These are phyloP conservation scores for Thecaphora thlaspeos DNA, from an alignment of 1,284 basidiomycete genomes.

Conservation along the genomic window DNA sequence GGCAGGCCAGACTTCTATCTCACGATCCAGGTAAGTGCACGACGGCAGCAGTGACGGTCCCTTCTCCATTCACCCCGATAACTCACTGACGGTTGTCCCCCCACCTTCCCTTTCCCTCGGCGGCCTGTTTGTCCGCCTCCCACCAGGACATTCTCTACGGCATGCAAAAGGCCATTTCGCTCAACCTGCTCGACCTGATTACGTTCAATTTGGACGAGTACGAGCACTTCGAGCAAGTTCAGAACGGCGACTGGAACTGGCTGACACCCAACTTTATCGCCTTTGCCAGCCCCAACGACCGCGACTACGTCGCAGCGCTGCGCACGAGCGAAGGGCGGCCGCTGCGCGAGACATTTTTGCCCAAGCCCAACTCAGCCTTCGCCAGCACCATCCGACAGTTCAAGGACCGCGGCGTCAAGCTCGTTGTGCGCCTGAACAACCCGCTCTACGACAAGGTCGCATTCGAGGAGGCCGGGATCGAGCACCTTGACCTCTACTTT, in stretches of 20 bases:
- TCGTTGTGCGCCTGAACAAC: slow-evolving; percentile 94
- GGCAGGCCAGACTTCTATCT: slow-evolving; percentile 90
- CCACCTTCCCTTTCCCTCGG: too few relatives aligned
- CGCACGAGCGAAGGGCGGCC: slow-evolving; percentile 54
- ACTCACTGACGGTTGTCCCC: too few relatives aligned
- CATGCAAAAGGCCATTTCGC: slow-evolving; percentile 86
- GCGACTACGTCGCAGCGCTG: slow-evolving; percentile 49
- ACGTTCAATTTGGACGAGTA: slow-evolving; percentile 81
- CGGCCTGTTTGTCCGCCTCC: background rate
- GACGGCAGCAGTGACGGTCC: too few relatives aligned
- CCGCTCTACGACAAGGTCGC: slow-evolving; percentile 83
- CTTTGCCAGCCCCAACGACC: slow-evolving; percentile 77
- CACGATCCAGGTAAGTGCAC: slow-evolving; percentile 67
- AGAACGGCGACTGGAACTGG: slow-evolving; percentile 90
- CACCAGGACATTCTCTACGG: slow-evolving; percentile 81
- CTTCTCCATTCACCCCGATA: too few relatives aligned
- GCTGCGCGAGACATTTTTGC: slow-evolving; percentile 2
- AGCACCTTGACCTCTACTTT: slow-evolving; percentile 82
- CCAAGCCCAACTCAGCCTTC: slow-evolving; percentile 12
- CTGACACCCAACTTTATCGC: slow-evolving; percentile 69
- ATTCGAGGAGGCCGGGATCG: slow-evolving; percentile 82
- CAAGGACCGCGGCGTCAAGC: slow-evolving; percentile 76
- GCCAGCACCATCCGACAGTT: slow-evolving; percentile 87
- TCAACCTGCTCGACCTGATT: slow-evolving; percentile 84
- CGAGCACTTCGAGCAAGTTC: slow-evolving; percentile 71